Percentiles rank a stretch among this genome's conserved stretches.
Evolutionary conservation across 192 early-diverging fungal species (phyloP).

Genomic region (Rhizophagus prolifer): DNA sequence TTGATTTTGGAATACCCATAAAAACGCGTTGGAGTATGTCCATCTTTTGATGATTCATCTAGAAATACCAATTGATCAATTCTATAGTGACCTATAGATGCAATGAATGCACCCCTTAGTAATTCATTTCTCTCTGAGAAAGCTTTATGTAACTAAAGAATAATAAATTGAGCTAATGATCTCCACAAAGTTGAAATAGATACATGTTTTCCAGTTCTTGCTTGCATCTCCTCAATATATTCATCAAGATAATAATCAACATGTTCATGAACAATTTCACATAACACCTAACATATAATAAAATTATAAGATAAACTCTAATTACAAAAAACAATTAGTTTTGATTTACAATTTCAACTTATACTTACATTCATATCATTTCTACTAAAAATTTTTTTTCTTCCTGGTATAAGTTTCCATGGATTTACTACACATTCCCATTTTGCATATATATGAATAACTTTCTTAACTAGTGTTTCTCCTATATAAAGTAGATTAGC

Average conservation of each 20-base stretch:
- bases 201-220: not conserved
- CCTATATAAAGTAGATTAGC: too few relatives aligned
- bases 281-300: not conserved
- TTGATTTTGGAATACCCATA: slow-evolving; percentile 1
- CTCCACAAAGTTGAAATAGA: slow-evolving; percentile 8
- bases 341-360: too few relatives aligned
- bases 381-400: too few relatives aligned
- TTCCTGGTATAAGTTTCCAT: too few relatives aligned
- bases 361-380: too few relatives aligned
- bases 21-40: not conserved
- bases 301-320: not conserved
- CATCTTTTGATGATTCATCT: slow-evolving; percentile 9
- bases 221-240: not conserved
- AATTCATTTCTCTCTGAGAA: not conserved
- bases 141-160: slow-evolving; percentile 19
- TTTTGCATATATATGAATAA: too few relatives aligned
- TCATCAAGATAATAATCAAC: slow-evolving; percentile 13
- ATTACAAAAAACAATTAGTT: too few relatives aligned
- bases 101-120: not conserved
- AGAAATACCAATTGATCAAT: slow-evolving; percentile 4
- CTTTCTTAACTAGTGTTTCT: too few relatives aligned
- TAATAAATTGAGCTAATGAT: not conserved
- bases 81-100: not conserved
- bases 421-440: too few relatives aligned
- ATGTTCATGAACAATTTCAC: not conserved